Base-by-base conservation (phyloP, 179 eudicot genomes). In the Silene noctiflora region DNA sequence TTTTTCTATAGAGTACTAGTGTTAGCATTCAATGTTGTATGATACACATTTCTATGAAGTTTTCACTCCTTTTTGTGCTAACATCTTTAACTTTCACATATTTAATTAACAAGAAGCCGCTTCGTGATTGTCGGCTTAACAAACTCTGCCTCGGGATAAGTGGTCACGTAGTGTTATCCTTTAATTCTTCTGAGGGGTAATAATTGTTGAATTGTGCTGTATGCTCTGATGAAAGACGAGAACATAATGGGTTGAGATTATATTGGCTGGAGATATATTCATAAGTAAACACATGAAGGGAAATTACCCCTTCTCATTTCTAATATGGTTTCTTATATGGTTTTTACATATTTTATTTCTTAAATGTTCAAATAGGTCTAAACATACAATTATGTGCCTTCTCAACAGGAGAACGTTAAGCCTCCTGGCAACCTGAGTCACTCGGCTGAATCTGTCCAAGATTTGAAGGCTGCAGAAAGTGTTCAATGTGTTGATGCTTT, bases 341-440 rank as follows among this genome's bases (percentile, higher is more conserved):
- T 4, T 9, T 59, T 24, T 39, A 10, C 58, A 59, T 16, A 66
- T 5, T 9, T 58, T 69, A 22, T 44, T 31, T 61, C 48, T 14
- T 44, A 66, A 46, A 17, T 27, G 25, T 46, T 62, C 51, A 29
- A 48, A 25, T 48, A 4, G 17, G 69, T 44, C 21, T 67, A 10
- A 31, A 46, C 24, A 12, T 67, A 76, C 20, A 55, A 4, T 8
- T 20, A 2, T 25, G 62, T 19, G 59, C 29, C 9, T 12, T 9
- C 13, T 72, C 21, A 59, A 63, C 81, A 87, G 88, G 82, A 56
- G 9, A 67, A 21, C 3, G 33, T 67, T 55, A 78, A 82, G 39
- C 81, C 69, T 67, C 76, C 66, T 65, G 76, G 67, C 4, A 80
- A 77, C 44, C 29, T 66, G 61, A 62, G 42, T 51, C 61, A 17